Evolutionary conservation across 805 yeast species (phyloP), one percentile per base, ranked within the genome.

Genomic region (Cyberlindnera misumaiensis): DNA sequence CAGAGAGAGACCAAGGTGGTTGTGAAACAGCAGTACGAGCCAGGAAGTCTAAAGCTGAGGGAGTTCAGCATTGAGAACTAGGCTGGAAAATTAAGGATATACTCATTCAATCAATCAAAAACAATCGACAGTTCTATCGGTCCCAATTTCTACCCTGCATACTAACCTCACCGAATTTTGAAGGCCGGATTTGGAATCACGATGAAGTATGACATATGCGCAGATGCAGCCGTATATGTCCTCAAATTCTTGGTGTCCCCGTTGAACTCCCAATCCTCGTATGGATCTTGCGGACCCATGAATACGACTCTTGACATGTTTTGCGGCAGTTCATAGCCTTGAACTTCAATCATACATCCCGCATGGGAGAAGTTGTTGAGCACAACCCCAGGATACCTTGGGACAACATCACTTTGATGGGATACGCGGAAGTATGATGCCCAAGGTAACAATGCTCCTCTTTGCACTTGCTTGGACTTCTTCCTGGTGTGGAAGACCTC

Each of bases 341-440:
- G 61, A 51, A 49, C 44, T 49, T 37, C 60, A 51, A 51, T 57
- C 51, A 42, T 35, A 48, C 46, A 56, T 44, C 56, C 67, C 45
- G 46, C 52, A 48, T 47, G 70, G 51, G 42, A 59, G 50, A 46
- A 49, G 45, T 9, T 40, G 45, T 11, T 11, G 14, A 10, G 34
- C 12, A 15, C 4, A 16, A 15, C 63, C 2, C 67, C 59, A 4
- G 82, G 78, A 4, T 88, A 89, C 16, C 80, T 56, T 40, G 86
- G 81, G n/a, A 83, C 75, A 17, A 71, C 50, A 47, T 82, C 89
- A 14, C 65, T 63, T 11, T 59, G 54, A 50, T 80, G 85, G 10
- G 67, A 67, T 8, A 80, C 73, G 50, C 88, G 64, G 25, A 73
- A 63, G 43, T 64, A 73, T 0, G 55, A 45, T 2, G 52, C 55